Percentiles rank a stretch among this genome's conserved stretches.
Evolutionary conservation across 441 rosid genomes (phyloP).

Genomic region (Bocquillonia castaneifolia): DNA sequence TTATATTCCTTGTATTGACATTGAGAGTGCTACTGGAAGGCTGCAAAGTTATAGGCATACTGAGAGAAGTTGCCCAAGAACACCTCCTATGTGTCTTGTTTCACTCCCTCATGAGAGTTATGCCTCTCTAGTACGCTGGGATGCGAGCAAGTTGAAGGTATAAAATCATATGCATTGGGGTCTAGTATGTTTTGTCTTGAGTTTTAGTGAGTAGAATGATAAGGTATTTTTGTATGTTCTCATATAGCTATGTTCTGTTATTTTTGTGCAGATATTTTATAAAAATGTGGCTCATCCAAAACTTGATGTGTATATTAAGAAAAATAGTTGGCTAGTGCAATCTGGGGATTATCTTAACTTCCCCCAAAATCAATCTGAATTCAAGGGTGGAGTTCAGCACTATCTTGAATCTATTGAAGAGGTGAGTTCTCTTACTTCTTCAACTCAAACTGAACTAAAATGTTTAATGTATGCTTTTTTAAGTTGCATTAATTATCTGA

Average conservation of each 20-base stretch:
- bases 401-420: constrained; percentile 94
- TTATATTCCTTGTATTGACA: constrained; percentile 94
- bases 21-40: constrained; percentile 57
- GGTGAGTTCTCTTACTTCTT: constrained; percentile 39
- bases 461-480: not conserved
- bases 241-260: constrained; percentile 15
- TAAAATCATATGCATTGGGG: constrained; percentile 6
- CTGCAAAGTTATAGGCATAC: constrained; percentile 67
- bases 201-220: constrained; percentile 12
- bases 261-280: constrained; percentile 56
- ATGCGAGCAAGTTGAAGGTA: constrained; percentile 82
- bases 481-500: not conserved
- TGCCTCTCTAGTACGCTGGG: constrained; percentile 69
- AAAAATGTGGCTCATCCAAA: constrained; percentile 93
- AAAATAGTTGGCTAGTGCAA: constrained; percentile 64
- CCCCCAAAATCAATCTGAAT: constrained; percentile 69
- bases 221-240: constrained; percentile 22
- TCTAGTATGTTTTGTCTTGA: constrained; percentile 17
- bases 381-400: constrained; percentile 74
- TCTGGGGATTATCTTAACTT: constrained; percentile 67
- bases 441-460: constrained; percentile 1
- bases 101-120: constrained; percentile 83
- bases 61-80: constrained; percentile 86
- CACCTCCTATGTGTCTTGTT: constrained; percentile 74
- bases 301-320: constrained; percentile 72